These are phyloP conservation scores for Hawksworthiomyces lignivorus DNA, from an alignment of 2,329 filamentous ascomycete species.

Conservation along the genomic window DNA sequence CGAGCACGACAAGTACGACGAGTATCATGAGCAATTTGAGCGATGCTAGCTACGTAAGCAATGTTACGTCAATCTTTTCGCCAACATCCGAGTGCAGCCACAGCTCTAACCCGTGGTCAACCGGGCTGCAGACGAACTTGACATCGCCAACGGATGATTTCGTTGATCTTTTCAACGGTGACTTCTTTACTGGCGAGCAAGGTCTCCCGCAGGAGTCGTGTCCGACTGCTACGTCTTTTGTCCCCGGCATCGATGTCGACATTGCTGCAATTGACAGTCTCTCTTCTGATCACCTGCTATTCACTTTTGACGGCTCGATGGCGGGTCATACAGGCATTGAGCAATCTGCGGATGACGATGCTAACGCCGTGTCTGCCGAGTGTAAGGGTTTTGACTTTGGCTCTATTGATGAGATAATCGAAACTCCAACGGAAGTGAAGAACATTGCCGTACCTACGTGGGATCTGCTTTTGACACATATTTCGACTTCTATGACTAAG, in stretches of 20 bases:
- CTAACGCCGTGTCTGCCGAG: too few species aligned
- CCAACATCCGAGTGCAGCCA: constrained; percentile 38
- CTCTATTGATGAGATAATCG: too few species aligned
- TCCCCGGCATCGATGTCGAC: background rate
- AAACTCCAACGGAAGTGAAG: constrained; percentile 4
- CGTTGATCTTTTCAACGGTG: constrained; percentile 23
- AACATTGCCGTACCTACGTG: constrained; percentile 36
- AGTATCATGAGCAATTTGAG: constrained; percentile 10
- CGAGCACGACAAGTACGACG: constrained; percentile 15
- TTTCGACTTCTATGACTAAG: constrained; percentile 36
- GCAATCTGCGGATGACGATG: background rate
- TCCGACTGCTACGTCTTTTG: too few species aligned
- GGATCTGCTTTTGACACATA: constrained; percentile 38
- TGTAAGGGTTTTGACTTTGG: too few species aligned
- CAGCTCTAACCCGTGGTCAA: constrained; percentile 31
- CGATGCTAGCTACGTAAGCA: constrained; percentile 21
- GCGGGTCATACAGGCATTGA: background rate
- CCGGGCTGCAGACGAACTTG: constrained; percentile 34
- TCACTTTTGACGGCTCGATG: constrained; percentile 23
- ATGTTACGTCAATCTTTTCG: constrained; percentile 32
- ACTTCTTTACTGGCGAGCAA: constrained; percentile 14
- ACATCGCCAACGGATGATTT: constrained; percentile 38
- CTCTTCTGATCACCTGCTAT: constrained; percentile 27
- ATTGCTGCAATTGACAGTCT: constrained; percentile 14
- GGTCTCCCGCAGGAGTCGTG: too few species aligned